These are phyloP conservation scores for Colletotrichum agaves DNA, from an alignment of 2,329 filamentous ascomycete genomes.

Conservation along the genomic window DNA sequence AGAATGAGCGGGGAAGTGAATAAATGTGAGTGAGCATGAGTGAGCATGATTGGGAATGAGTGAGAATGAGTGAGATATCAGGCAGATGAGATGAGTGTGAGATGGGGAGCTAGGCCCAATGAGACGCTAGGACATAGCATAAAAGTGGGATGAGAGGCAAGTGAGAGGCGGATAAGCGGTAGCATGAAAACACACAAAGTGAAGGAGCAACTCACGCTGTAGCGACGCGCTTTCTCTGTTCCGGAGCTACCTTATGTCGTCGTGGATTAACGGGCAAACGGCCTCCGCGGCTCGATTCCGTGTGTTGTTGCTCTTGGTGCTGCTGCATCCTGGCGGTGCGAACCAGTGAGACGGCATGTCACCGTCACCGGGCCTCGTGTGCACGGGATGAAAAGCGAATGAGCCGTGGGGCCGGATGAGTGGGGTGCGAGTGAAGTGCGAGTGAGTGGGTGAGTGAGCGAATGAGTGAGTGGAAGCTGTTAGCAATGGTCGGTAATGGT, in stretches of 20 bases:
- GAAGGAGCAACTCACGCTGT: constrained; percentile 55
- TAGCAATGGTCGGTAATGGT: too few species aligned
- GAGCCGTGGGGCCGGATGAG: background rate
- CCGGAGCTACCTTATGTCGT: constrained; percentile 58
- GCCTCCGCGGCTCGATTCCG: constrained; percentile 39
- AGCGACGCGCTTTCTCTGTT: constrained; percentile 59
- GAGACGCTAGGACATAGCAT: background rate
- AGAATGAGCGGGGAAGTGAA: too few species aligned
- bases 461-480: background rate
- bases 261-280: constrained; percentile 62
- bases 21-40: too few species aligned
- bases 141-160: constrained; percentile 4
- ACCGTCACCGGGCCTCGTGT: constrained; percentile 20
- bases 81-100: constrained; percentile 1
- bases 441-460: background rate
- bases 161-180: background rate
- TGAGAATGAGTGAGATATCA: background rate
- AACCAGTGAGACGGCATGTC: constrained; percentile 34
- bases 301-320: constrained; percentile 32
- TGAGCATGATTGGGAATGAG: background rate
- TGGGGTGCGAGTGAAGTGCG: background rate
- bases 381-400: background rate
- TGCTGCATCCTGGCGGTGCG: constrained; percentile 36
- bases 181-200: background rate
- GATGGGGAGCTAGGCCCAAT: background rate